Conservation (phyloP, 179 eudicot species). For the Drosera spatulata region DNA sequence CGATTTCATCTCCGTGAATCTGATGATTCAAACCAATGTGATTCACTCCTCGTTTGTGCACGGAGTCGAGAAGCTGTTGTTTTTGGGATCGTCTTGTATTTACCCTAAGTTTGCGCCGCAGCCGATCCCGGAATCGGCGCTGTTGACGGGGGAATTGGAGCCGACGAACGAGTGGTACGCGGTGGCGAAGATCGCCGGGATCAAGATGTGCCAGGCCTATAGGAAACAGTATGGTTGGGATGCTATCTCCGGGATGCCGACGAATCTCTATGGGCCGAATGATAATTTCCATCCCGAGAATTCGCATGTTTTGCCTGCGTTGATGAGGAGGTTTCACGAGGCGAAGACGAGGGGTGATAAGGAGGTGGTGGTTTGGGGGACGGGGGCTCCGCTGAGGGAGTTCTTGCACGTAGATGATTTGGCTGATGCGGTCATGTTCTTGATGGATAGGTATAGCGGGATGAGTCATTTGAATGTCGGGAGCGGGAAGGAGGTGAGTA, state of each 20-base stretch:
- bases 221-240: constrained; percentile 50
- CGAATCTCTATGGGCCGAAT: constrained; percentile 57
- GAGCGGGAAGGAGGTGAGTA: constrained; percentile 69
- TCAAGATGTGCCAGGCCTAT: constrained; percentile 71
- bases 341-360: constrained; percentile 42
- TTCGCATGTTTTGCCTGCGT: constrained; percentile 64
- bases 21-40: constrained; percentile 69
- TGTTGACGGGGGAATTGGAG: constrained; percentile 49
- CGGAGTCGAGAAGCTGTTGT: constrained; percentile 42
- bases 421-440: constrained; percentile 51
- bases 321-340: constrained; percentile 63
- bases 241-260: constrained; percentile 73
- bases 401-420: constrained; percentile 74
- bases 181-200: constrained; percentile 66
- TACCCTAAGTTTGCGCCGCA: constrained; percentile 81
- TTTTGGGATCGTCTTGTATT: constrained; percentile 68
- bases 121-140: constrained; percentile 60
- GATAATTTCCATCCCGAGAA: constrained; percentile 77
- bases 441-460: constrained; percentile 61
- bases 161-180: constrained; percentile 88
- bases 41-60: constrained; percentile 46
- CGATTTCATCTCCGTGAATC: constrained; percentile 58
- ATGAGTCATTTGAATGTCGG: constrained; percentile 70
- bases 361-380: constrained; percentile 76
- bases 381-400: constrained; percentile 62